Evolutionary conservation across 306 rosid species (phyloP), one percentile per base, ranked within the genome.

Genomic region (Glycine tomentella): DNA sequence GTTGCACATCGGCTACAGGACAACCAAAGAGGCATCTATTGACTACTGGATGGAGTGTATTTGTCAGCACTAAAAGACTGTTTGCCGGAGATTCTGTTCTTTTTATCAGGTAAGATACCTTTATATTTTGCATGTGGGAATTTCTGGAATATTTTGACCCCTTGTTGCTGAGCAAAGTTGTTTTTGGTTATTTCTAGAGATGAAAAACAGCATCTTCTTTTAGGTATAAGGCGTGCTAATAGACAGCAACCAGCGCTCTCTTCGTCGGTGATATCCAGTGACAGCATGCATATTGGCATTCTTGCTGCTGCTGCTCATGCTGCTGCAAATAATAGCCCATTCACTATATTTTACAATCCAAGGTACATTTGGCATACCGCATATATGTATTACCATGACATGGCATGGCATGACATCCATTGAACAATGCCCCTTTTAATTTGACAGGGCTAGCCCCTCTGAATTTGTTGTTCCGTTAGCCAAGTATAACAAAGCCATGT

Each of bases 241-340:
- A 91, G 97, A 84, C 97, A 90, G 87, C 99, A 93, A 88, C 91
- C 98, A 62, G 94, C 97, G 42, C 93, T 95, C 69, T 91, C 96
- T 69, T 95, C 99, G 8, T 95, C 99, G 11, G 99, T 95, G 77
- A 95, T 95, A 78, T 95, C 99, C 75, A 95, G 99, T 81, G 99
- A 95, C 79, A 95, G 99, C 88, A 95, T 95, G 99, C 99, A 95
- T 67, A 95, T 95, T 20, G 99, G 99, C 75, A 89, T 95, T 87
- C 95, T 95, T 72, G 99, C 99, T 57, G 97, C 99, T 68, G 99
- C 99, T 8, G 99, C 99, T 75, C 98, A 95, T 86, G 99, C 99
- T 61, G 96, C 98, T 77, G 95, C 99, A 84, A 95, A 89, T 85
- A 91, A 88, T 83, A 93, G 96, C 72, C 97, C 98, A 4, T 95